Evolutionary conservation across 2,329 filamentous ascomycete genomes (phyloP), one percentile per base, ranked within the genome.

Genomic region (Xylariomycetidae sp.): DNA sequence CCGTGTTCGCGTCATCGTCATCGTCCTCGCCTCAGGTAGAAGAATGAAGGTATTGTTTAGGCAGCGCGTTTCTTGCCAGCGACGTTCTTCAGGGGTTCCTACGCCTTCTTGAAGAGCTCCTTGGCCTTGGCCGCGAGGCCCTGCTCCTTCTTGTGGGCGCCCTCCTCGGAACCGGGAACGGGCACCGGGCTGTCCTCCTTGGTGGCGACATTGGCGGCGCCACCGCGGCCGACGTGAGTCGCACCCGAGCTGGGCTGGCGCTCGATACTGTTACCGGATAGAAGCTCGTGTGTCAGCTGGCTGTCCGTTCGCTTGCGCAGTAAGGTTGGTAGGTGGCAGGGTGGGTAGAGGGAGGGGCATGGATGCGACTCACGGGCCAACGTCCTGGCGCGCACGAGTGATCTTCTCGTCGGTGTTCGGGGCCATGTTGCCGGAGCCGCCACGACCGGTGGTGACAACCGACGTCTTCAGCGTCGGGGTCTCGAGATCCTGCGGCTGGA

Each of bases 381-480:
- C 85, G 51, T 95, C 89, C 60, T 96, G 90, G 25, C 79, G 79
- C 34, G 77, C 70, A 43, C 89, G 82, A 22, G 89, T 86, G 55
- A 85, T 77, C 25, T 69, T 63, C 4, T 81, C 77, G 49, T 92
- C 82, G 42, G 76, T 77, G 54, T 82, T 80, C 47, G 64, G 67
- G 29, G 83, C 79, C 82, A 95, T 94, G 67, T 94, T 95, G 39
- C 88, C 88, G 4, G 76, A 80, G 40, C 89, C 89, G 35, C 89
- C 89, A 32, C 89, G 84, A 36, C 89, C 89, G 3, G 89, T 95
- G 14, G 89, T 95, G 54, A 90, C 88, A 45, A 85, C 70, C n/a
- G 83, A 65, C 29, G 75, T 75, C 65, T 93, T 95, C 55, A 96
- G 76, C 10, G 77, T 83, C 1, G 89, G 89, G 2, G 88, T 95